Base-by-base conservation (phyloP, 805 yeast species). In the Danielia oregonensis region DNA sequence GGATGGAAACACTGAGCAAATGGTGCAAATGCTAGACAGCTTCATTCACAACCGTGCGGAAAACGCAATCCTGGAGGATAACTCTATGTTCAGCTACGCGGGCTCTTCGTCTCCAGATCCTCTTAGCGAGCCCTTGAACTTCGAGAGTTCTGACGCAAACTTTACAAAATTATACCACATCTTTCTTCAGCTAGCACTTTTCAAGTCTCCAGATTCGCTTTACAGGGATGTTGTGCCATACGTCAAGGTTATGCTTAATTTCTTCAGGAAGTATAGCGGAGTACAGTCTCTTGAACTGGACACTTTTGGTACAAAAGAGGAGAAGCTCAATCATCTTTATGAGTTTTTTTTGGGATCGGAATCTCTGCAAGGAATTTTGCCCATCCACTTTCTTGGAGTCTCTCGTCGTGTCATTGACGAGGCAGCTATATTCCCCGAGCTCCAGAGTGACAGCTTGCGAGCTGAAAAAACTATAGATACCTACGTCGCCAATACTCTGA, bases 41-140 rank as follows among this genome's bases (percentile, higher is more conserved):
- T 41, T 54, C 22, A 39, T 54, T 4, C 36, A 28, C 11, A 38
- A 35, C n/a, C 31, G 11, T 11, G 24, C 15, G 17, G 39, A 26
- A 6, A 30, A 36, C 18, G 32, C 21, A 8, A 26, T 24, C 12
- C 14, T 5, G 23, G 51, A 42, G 6, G 36, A 40, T 4, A 52
- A 53, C 26, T 40, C 53, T 5, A 48, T 51, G 4, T 52, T 55
- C 37, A 51, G 49, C 24, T 51, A 50, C 37, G 51, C 41, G 5
- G 15, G 34, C 10, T 26, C 30, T 4, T 27, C 17, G 6, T 17
- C 10, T 6, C 12, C 27, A 7, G 6, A 6, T 13, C 31, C n/a
- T 3, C 26, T 15, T 16, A 24, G 24, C 29, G 31, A 28, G 7
- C 35, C 40, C 11, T 40, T 54, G 22, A 32, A 44, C 5, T 48